These are phyloP conservation scores for Teratosphaeriaceae sp. DNA, from an alignment of 2,329 filamentous ascomycete species.

Conservation along the genomic window DNA sequence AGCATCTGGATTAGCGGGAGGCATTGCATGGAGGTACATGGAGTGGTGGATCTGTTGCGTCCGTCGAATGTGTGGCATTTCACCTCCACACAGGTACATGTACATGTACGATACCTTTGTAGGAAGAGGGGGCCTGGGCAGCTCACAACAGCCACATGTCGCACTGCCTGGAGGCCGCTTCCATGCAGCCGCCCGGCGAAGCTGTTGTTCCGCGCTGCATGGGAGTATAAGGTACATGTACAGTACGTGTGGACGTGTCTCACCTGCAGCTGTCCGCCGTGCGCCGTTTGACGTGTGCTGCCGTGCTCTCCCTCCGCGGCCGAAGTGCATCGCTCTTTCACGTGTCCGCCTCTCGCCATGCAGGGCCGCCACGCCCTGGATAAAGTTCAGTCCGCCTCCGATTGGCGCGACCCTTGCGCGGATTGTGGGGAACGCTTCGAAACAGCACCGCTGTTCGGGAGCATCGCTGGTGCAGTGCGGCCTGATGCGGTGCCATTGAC, in stretches of 20 bases:
- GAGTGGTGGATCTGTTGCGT: no score
- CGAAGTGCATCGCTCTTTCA: no score
- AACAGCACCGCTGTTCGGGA: not conserved
- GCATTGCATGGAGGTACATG: no score
- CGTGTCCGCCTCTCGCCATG: not conserved
- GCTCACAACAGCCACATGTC: no score
- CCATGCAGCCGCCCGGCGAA: not conserved
- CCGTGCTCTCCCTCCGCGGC: not conserved
- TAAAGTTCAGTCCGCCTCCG: no score
- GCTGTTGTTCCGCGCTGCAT: not conserved
- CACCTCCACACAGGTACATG: no score
- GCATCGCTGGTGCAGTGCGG: not conserved
- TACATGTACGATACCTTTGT: not conserved
- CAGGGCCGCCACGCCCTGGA: not conserved
- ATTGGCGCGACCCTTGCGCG: not conserved
- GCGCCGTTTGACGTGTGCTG: not conserved
- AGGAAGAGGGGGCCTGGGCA: no score
- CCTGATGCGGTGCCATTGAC: no score
- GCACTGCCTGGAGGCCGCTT: no score
- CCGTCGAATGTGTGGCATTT: no score
- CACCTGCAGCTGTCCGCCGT: no score
- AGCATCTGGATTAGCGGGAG: not conserved
- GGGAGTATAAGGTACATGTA: no score
- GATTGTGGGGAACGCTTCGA: not conserved
- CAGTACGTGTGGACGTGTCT: not conserved